These are phyloP conservation scores for Pythium folliculosum DNA, from an alignment of 352 stramenopile genomes.

Conservation along the genomic window DNA sequence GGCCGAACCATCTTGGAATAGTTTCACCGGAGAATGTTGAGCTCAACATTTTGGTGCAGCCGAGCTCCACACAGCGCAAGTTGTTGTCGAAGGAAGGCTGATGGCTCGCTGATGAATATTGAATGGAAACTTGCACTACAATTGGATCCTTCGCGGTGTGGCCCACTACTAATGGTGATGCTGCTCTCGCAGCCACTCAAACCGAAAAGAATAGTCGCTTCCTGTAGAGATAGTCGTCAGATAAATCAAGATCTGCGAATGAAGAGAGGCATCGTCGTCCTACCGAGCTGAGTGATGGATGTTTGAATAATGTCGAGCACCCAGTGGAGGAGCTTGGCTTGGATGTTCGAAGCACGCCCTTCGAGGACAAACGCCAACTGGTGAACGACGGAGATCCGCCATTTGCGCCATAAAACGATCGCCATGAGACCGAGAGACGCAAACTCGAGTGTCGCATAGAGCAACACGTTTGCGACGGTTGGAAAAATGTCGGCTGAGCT, in stretches of 20 bases:
- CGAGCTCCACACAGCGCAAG: too few species aligned
- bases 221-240: neutral
- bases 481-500: neutral
- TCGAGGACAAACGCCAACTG: constrained; percentile 24
- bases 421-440: constrained; percentile 1
- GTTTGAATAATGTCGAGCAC: constrained; percentile 17
- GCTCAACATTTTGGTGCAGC: too few species aligned
- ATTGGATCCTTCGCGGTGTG: neutral
- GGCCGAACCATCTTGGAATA: neutral
- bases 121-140: neutral
- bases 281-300: constrained; percentile 1
- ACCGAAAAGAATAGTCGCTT: constrained; percentile 25
- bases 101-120: neutral
- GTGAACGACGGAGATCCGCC: constrained; percentile 13
- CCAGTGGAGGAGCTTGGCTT: constrained; percentile 17
- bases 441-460: constrained; percentile 13
- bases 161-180: neutral
- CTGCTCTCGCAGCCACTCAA: constrained; percentile 14
- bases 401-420: constrained; percentile 5
- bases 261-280: neutral
- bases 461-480: neutral
- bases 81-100: too few species aligned
- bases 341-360: constrained; percentile 1
- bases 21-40: neutral
- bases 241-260: neutral